Percentiles rank a stretch among this genome's conserved stretches.
phyloP scores from a whole-genome alignment of 129 eudicot species.

The Centella asiatica region DNA sequence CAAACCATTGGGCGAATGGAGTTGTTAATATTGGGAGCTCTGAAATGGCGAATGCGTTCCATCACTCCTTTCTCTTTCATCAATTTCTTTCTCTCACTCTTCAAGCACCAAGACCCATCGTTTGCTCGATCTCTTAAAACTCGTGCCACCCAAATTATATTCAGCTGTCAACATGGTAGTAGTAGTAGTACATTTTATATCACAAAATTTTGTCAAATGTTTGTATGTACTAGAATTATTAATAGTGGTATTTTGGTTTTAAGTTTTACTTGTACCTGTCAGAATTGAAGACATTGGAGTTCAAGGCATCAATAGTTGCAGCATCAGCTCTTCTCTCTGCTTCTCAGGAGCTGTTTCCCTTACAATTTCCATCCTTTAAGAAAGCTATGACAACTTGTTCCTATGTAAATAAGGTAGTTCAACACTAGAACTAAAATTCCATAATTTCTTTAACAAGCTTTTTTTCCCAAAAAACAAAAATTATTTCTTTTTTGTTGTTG shows the following conservation, averaged over 20 bases:
- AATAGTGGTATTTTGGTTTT: neutral
- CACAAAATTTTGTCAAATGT: neutral
- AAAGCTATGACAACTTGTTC: conserved; percentile 31
- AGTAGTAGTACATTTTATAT: neutral
- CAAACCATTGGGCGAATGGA: conserved; percentile 38
- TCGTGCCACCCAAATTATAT: conserved; percentile 45
- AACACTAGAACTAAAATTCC: too few relatives aligned
- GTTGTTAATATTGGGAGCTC: conserved; percentile 41
- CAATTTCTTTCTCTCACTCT: conserved; percentile 29
- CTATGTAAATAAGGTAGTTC: conserved; percentile 47
- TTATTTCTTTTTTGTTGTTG: too few relatives aligned
- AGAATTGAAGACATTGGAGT: conserved; percentile 26
- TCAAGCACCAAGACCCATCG: conserved; percentile 24
- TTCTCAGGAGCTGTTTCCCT: conserved; percentile 39
- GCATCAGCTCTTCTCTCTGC: conserved; percentile 53
- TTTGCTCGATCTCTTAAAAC: conserved; percentile 32
- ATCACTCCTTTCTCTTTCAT: conserved; percentile 43
- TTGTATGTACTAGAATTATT: neutral
- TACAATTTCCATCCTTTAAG: conserved; percentile 27
- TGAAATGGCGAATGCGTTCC: conserved; percentile 53
- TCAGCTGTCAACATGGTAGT: conserved; percentile 43
- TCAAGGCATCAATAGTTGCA: conserved; percentile 44
- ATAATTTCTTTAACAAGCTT: too few relatives aligned
- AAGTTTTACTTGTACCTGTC: neutral
- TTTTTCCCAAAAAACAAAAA: too few relatives aligned